Evolutionary conservation across 2,329 filamentous ascomycete genomes (phyloP).

Genomic region (Allantophomopsis cytisporea): DNA sequence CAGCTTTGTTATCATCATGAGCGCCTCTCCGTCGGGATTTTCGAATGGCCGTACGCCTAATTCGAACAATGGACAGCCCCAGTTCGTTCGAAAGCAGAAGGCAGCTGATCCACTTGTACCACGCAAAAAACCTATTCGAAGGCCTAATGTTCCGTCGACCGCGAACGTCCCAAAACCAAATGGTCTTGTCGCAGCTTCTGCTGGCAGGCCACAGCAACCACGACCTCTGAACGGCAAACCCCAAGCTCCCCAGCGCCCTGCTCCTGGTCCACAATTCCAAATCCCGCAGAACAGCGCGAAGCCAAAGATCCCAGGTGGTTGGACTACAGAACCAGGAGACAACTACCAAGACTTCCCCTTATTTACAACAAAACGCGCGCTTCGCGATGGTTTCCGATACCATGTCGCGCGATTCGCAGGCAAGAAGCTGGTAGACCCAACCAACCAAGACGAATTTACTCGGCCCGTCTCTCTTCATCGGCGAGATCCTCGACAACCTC

Average conservation of each 20-base stretch:
- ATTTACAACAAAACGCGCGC: constrained; percentile 67
- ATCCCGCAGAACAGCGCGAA: constrained; percentile 23
- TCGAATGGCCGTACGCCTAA: constrained; percentile 31
- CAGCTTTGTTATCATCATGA: constrained; percentile 17
- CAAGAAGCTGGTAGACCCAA: constrained; percentile 54
- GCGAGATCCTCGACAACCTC: constrained; percentile 64
- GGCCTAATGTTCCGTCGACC: constrained; percentile 18
- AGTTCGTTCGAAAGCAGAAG: constrained; percentile 32
- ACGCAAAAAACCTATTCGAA: constrained; percentile 34
- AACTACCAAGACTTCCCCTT: constrained; percentile 48
- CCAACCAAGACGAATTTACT: constrained; percentile 65
- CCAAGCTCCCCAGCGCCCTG: background rate
- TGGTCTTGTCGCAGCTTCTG: constrained; percentile 6
- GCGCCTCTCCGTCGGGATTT: constrained; percentile 27
- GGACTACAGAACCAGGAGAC: constrained; percentile 35
- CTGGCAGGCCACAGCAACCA: constrained; percentile 2
- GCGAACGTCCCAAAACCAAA: constrained; percentile 8
- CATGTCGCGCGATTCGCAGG: constrained; percentile 68
- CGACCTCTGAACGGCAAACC: background rate
- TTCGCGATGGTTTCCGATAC: constrained; percentile 69
- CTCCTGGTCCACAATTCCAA: too few relatives aligned
- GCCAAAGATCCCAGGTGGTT: constrained; percentile 37
- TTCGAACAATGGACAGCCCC: constrained; percentile 29
- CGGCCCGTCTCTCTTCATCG: constrained; percentile 81
- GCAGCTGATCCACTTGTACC: constrained; percentile 50